phyloP scores from a whole-genome alignment of 768 basidiomycete species.

The Galerina sulciceps region DNA sequence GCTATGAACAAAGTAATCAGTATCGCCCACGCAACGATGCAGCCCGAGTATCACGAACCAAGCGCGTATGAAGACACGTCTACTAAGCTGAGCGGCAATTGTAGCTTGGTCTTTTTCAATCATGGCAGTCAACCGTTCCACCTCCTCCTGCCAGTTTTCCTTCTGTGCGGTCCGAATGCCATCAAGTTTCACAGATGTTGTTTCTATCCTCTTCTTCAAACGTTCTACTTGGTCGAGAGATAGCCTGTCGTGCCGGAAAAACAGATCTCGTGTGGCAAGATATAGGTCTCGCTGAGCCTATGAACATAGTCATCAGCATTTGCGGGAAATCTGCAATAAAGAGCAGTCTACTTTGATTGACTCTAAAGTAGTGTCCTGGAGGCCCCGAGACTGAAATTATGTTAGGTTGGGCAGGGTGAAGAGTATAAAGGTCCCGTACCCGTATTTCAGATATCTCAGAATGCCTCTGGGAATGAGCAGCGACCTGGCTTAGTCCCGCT shows the following conservation, averaged over 20 bases:
- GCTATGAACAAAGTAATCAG: conserved; percentile 40
- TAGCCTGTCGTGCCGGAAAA: conserved; percentile 86
- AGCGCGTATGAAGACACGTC: conserved; percentile 87
- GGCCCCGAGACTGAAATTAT: conserved; percentile 54
- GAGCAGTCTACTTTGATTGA: conserved; percentile 63
- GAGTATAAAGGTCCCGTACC: conserved; percentile 44
- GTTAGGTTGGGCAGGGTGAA: not conserved
- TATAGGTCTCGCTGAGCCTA: conserved; percentile 76
- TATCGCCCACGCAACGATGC: conserved; percentile 8
- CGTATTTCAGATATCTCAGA: conserved; percentile 77
- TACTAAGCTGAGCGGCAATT: conserved; percentile 72
- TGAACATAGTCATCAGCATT: not conserved
- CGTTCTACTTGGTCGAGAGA: conserved; percentile 89
- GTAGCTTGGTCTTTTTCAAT: conserved; percentile 88
- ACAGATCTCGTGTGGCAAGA: conserved; percentile 84
- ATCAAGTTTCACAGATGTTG: conserved; percentile 76
- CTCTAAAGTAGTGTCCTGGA: conserved; percentile 75
- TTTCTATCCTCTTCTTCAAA: conserved; percentile 84
- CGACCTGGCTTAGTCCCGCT: conserved; percentile 68
- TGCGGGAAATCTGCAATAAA: not conserved
- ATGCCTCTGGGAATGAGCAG: conserved; percentile 68
- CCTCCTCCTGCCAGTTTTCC: conserved; percentile 87
- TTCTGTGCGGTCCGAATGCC: conserved; percentile 69
- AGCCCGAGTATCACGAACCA: conserved; percentile 53
- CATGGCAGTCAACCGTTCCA: conserved; percentile 67